Evolutionary conservation across 305 asterid species (phyloP), one percentile per base, ranked within the genome.

Genomic region (Withania somnifera): DNA sequence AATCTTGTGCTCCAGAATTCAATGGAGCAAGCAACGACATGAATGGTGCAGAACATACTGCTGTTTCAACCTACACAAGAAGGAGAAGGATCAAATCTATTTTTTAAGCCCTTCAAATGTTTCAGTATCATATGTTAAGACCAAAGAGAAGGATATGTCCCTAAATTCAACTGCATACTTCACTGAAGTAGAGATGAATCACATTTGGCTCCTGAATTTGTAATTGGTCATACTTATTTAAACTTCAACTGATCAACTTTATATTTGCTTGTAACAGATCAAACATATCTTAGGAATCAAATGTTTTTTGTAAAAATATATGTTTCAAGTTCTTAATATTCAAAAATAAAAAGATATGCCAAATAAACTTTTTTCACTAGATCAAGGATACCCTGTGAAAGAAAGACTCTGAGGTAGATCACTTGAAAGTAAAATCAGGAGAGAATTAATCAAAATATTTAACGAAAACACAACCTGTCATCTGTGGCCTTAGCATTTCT

Each of bases 41-140:
- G 64, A 88, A 90, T 36, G 99, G 97, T 63, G 95, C 97, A 84
- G 98, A 94, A 85, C 94, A 97, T 64, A 88, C 90, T 82, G 98
- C 98, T 45, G 97, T 89, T 78, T 94, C 97, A 82, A 93, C 97
- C 99, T 96, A 82, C 84, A 90, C 24, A 85, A 79, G 54, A 42
- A 45, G 58, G 42, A 24, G 79, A 26, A 45, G 22, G 22, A 73
- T 64, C 73, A 64, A 32, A 64, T 64, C 15, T 64, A 17, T 7
- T 63, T 63, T 63, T 30, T 28, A 14, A 30, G 22, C 42, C 71
- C 71, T 28, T 63, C 71, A 63, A 63, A 61, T 28, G n/a, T 61
- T 61, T 63, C 71, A 60, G 19, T 13, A 28, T 30, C 71, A 63
- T 57, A 63, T 30, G 42, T 20, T 30, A 63, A 63, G 71, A 63